Percentiles rank a stretch among this genome's conserved stretches.
Conservation (phyloP, 2,329 filamentous ascomycete species). For the Polychaeton citri region DNA sequence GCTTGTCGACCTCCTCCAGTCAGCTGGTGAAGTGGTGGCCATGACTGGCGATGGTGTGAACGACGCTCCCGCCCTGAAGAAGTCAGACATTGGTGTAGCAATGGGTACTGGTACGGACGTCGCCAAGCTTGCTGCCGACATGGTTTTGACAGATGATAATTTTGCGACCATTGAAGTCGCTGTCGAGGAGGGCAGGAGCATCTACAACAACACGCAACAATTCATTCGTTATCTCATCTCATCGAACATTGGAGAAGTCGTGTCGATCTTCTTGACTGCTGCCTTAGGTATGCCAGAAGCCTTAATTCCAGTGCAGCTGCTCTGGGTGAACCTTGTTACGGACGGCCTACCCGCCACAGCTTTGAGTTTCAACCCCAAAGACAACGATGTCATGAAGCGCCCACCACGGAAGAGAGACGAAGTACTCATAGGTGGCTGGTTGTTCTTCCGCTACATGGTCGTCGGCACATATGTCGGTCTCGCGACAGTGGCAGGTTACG, state of each 20-base stretch:
- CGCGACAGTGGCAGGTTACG: slow-evolving; percentile 91
- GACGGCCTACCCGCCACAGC: slow-evolving; percentile 94
- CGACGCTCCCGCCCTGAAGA: slow-evolving; percentile 93
- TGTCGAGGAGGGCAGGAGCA: slow-evolving; percentile 91
- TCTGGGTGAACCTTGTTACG: slow-evolving; percentile 98
- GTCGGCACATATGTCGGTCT: slow-evolving; percentile 91
- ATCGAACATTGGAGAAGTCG: slow-evolving; percentile 97
- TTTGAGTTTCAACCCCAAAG: slow-evolving; percentile 94
- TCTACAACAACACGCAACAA: slow-evolving; percentile 99
- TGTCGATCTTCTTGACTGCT: slow-evolving; percentile 96
- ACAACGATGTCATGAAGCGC: slow-evolving; percentile 94
- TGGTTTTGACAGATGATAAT: slow-evolving; percentile 97
- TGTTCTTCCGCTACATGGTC: slow-evolving; percentile 95
- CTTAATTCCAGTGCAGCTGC: slow-evolving; percentile 86
- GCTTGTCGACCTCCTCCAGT: slow-evolving; percentile 90
- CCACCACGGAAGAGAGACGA: slow-evolving; percentile 86
- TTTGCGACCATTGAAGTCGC: slow-evolving; percentile 95
- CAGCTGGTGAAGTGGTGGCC: slow-evolving; percentile 83
- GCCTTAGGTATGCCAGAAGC: slow-evolving; percentile 96
- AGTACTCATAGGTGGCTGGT: slow-evolving; percentile 81
- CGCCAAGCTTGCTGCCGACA: slow-evolving; percentile 89
- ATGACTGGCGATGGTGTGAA: slow-evolving; percentile 99
- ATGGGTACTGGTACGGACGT: slow-evolving; percentile 98
- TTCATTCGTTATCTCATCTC: slow-evolving; percentile 99
- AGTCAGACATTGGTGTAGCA: slow-evolving; percentile 95